Evolutionary conservation across 495 filamentous ascomycete species (phyloP).

Genomic region (Jackrogersella multiformis): DNA sequence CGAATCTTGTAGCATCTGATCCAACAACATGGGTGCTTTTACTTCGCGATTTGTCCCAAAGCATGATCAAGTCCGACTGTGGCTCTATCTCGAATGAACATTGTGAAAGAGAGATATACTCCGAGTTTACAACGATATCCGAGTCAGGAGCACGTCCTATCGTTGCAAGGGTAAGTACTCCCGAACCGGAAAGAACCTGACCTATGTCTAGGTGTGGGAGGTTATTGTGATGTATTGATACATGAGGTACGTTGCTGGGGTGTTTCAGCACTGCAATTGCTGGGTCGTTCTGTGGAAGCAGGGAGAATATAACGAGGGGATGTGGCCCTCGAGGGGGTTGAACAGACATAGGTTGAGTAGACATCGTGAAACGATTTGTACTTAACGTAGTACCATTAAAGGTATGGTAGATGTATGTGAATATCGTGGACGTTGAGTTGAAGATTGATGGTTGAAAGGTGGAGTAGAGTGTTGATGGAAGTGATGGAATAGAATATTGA

Average conservation of each 20-base stretch:
- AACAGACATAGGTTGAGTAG: no score
- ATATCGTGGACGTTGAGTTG: no score
- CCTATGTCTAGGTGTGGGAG: not conserved
- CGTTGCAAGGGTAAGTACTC: not conserved
- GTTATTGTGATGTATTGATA: not conserved
- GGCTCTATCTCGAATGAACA: not conserved
- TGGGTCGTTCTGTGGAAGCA: no score
- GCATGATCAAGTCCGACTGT: not conserved
- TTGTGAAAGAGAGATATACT: not conserved
- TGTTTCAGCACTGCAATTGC: no score
- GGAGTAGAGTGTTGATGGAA: no score
- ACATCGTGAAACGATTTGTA: no score
- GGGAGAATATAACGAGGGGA: no score
- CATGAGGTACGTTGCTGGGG: not conserved
- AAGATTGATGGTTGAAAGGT: no score
- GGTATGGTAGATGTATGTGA: no score
- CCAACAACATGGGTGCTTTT: not conserved
- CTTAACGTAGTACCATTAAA: no score
- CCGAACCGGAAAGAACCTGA: not conserved
- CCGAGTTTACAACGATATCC: not conserved
- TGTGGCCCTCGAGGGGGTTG: no score
- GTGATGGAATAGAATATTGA: no score
- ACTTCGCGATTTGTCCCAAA: not conserved
- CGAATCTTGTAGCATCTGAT: not conserved
- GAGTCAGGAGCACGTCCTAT: not conserved